Evolutionary conservation across 108 stramenopile genomes (phyloP).

Genomic region (Skeletonema tropicum): DNA sequence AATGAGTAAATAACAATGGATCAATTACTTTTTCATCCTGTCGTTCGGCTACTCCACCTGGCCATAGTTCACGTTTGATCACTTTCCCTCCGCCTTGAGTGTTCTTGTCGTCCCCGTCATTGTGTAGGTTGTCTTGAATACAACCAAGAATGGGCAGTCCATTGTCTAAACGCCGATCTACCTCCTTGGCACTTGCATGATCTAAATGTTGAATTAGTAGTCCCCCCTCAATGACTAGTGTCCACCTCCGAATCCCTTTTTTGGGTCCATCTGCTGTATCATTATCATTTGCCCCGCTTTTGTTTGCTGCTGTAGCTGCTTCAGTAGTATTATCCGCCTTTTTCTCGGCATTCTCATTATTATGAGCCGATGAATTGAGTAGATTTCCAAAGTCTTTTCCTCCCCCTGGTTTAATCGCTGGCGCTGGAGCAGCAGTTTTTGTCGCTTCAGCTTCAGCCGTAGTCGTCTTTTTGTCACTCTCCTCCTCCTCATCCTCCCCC

Average conservation of each 20-base stretch:
- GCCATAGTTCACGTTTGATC: slow-evolving; percentile 27
- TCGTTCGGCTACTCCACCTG: slow-evolving; percentile 44
- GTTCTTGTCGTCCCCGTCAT: no score
- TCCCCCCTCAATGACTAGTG: slow-evolving; percentile 74
- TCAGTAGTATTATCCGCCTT: neutral
- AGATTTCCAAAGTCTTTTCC: slow-evolving; percentile 45
- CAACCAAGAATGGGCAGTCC: slow-evolving; percentile 35
- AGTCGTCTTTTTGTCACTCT: neutral
- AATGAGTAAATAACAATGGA: slow-evolving; percentile 73
- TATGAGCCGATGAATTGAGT: slow-evolving; percentile 23
- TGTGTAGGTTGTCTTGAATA: slow-evolving; percentile 5
- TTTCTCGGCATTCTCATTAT: slow-evolving; percentile 3
- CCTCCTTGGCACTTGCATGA: slow-evolving; percentile 61
- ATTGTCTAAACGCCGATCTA: slow-evolving; percentile 46
- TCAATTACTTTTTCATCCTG: slow-evolving; percentile 60
- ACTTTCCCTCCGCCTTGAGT: no score
- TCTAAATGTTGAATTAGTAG: slow-evolving; percentile 72
- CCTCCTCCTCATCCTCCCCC: slow-evolving; percentile 12
- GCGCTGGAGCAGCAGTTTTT: neutral
- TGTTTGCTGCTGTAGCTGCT: neutral
- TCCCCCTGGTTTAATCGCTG: slow-evolving; percentile 7
- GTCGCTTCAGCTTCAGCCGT: neutral
- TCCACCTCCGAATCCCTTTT: slow-evolving; percentile 52
- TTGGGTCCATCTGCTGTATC: slow-evolving; percentile 5
- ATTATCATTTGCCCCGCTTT: neutral